A percentile compares a stretch with the other conserved stretches of the same genome.
phyloP scores from a whole-genome alignment of 2,329 filamentous ascomycete genomes.

The Beauveria scarabaeidicola region DNA sequence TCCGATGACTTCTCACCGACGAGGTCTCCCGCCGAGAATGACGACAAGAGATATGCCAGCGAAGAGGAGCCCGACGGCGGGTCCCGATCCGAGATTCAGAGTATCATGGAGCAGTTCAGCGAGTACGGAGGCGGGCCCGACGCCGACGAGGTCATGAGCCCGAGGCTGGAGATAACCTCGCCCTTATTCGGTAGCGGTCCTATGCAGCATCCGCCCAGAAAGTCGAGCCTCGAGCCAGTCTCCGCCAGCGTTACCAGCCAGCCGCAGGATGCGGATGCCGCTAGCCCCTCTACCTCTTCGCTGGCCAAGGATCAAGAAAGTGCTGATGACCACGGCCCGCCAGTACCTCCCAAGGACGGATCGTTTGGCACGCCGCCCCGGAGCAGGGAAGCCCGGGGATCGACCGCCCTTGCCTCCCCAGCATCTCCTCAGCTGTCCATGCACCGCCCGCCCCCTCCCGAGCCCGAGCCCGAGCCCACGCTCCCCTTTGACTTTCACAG shows the following conservation, averaged over 20 bases:
- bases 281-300: constrained; percentile 28
- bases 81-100: constrained; percentile 82
- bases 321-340: constrained; percentile 42
- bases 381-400: constrained; percentile 29
- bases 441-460: constrained; percentile 60
- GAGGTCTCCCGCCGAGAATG: constrained; percentile 41
- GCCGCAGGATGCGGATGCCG: constrained; percentile 37
- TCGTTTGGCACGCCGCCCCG: constrained; percentile 32
- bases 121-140: constrained; percentile 62
- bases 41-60: constrained; percentile 48
- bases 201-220: constrained; percentile 67
- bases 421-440: constrained; percentile 41
- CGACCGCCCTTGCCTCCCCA: constrained; percentile 25
- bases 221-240: constrained; percentile 75
- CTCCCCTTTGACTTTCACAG: constrained; percentile 95
- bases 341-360: constrained; percentile 53
- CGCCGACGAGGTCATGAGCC: constrained; percentile 85
- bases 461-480: constrained; percentile 69
- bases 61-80: constrained; percentile 60
- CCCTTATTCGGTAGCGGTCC: constrained; percentile 58
- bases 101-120: constrained; percentile 94
- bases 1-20: constrained; percentile 42
- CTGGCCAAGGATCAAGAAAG: constrained; percentile 28
- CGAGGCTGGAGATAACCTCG: constrained; percentile 71
- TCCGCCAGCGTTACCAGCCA: constrained; percentile 21